These are phyloP conservation scores for Ophiostoma australiae DNA, from an alignment of 2,329 filamentous ascomycete species.

Conservation along the genomic window DNA sequence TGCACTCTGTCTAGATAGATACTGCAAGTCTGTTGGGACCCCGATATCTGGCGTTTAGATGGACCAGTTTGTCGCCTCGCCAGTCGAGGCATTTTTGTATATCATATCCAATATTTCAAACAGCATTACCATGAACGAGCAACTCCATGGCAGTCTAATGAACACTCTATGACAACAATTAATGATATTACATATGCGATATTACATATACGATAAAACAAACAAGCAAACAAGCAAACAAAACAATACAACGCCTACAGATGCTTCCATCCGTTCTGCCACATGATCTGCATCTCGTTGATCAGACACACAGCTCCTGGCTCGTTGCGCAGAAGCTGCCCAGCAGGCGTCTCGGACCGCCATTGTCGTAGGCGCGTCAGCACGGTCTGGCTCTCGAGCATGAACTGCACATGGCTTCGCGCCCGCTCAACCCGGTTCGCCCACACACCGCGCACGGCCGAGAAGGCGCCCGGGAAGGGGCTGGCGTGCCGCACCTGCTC, in stretches of 20 bases:
- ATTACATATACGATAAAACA: background rate
- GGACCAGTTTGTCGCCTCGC: background rate
- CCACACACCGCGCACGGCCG: constrained; percentile 55
- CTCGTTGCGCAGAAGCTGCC: constrained; percentile 36
- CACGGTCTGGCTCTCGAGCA: constrained; percentile 39
- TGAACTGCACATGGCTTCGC: constrained; percentile 37
- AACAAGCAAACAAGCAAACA: background rate
- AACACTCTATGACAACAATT: background rate
- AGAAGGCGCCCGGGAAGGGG: constrained; percentile 45
- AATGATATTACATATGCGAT: background rate
- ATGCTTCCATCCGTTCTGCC: constrained; percentile 55
- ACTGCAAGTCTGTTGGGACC: background rate
- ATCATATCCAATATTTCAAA: background rate
- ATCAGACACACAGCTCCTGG: constrained; percentile 49
- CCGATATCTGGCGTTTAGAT: constrained; percentile 7
- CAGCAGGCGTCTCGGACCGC: constrained; percentile 35
- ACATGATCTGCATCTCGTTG: constrained; percentile 57
- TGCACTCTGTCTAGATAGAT: constrained; percentile 10
- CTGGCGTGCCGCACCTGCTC: constrained; percentile 38
- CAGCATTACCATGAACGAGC: background rate
- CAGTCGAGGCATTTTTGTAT: background rate
- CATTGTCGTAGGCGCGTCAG: constrained; percentile 40
- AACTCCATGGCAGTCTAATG: background rate
- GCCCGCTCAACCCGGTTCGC: constrained; percentile 50
- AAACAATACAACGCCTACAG: constrained; percentile 34